Evolutionary conservation across 2,329 filamentous ascomycete species (phyloP).

Genomic region (Beauveria bassiana): DNA sequence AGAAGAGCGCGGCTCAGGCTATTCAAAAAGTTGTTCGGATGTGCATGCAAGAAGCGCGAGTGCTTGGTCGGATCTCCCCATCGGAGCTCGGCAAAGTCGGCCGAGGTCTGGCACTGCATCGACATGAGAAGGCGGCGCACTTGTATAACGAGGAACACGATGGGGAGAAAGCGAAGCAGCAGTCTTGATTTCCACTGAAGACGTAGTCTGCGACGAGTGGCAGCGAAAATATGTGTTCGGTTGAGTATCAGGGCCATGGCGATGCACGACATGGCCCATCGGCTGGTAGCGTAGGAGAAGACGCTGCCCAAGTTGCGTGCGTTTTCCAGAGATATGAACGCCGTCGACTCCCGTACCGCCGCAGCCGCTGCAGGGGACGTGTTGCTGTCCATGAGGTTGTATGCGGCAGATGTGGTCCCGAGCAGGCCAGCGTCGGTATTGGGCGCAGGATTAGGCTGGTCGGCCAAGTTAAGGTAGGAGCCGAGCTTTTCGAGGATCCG

Average conservation of each 20-base stretch:
- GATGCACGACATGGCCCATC: conserved; percentile 86
- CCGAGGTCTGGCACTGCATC: conserved; percentile 85
- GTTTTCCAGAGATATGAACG: conserved; percentile 44
- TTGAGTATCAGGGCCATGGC: conserved; percentile 82
- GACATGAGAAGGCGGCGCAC: conserved; percentile 66
- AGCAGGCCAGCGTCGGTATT: conserved; percentile 15
- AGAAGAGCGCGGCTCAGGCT: conserved; percentile 63
- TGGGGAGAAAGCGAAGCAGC: conserved; percentile 61
- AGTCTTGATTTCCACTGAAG: conserved; percentile 67
- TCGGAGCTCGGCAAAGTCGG: conserved; percentile 59
- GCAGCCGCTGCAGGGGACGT: not conserved
- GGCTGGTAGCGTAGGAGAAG: conserved; percentile 83
- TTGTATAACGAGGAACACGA: conserved; percentile 62
- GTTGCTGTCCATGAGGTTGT: conserved; percentile 22
- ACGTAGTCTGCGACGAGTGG: conserved; percentile 70
- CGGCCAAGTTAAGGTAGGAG: conserved; percentile 52
- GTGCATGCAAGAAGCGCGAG: conserved; percentile 61
- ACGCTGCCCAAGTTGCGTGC: conserved; percentile 72
- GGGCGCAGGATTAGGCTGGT: conserved; percentile 53
- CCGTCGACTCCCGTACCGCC: conserved; percentile 27
- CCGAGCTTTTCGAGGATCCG: conserved; percentile 62
- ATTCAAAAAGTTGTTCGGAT: conserved; percentile 64
- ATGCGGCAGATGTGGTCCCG: conserved; percentile 18
- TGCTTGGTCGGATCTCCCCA: conserved; percentile 61
- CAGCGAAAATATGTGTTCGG: conserved; percentile 87